These are phyloP conservation scores for Pleurotus sapidus DNA, from an alignment of 768 basidiomycete species.

Conservation along the genomic window DNA sequence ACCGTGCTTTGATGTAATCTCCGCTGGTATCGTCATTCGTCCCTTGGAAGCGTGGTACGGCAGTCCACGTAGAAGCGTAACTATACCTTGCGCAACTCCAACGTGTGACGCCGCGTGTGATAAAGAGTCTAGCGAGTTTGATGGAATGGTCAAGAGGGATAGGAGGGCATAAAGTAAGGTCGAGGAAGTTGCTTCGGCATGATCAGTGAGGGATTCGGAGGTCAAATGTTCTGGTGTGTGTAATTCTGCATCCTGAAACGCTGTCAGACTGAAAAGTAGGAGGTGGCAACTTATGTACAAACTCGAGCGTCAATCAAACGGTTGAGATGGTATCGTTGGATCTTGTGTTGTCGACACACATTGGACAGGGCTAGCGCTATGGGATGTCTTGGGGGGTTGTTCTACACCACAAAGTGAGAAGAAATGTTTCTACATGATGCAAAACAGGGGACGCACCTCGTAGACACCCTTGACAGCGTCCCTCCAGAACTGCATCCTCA, in stretches of 20 bases:
- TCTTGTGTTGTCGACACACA: constrained; percentile 42
- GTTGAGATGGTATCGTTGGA: constrained; percentile 76
- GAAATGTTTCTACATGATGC: neutral
- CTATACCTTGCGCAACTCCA: constrained; percentile 68
- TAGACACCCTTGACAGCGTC: constrained; percentile 70
- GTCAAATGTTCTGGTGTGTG: constrained; percentile 64
- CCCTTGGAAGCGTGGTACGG: constrained; percentile 75
- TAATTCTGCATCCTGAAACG: constrained; percentile 60
- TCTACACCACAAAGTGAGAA: constrained; percentile 37
- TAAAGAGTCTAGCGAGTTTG: constrained; percentile 16
- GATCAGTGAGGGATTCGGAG: constrained; percentile 60
- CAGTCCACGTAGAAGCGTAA: constrained; percentile 70
- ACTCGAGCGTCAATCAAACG: constrained; percentile 86
- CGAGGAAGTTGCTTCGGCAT: constrained; percentile 80
- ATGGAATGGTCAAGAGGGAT: constrained; percentile 51
- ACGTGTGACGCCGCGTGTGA: constrained; percentile 83
- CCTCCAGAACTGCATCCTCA: constrained; percentile 87
- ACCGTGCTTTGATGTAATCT: constrained; percentile 74
- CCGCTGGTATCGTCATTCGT: constrained; percentile 74
- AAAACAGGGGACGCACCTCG: constrained; percentile 42
- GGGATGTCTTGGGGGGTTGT: constrained; percentile 76
- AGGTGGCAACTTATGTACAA: constrained; percentile 22
- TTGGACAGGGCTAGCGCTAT: constrained; percentile 71
- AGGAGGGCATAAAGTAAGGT: constrained; percentile 76
- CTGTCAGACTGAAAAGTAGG: constrained; percentile 11